Percentiles rank a stretch among this genome's conserved stretches.
Evolutionary conservation across 495 filamentous ascomycete species (phyloP).

Genomic region (Talaromyces borbonicus): DNA sequence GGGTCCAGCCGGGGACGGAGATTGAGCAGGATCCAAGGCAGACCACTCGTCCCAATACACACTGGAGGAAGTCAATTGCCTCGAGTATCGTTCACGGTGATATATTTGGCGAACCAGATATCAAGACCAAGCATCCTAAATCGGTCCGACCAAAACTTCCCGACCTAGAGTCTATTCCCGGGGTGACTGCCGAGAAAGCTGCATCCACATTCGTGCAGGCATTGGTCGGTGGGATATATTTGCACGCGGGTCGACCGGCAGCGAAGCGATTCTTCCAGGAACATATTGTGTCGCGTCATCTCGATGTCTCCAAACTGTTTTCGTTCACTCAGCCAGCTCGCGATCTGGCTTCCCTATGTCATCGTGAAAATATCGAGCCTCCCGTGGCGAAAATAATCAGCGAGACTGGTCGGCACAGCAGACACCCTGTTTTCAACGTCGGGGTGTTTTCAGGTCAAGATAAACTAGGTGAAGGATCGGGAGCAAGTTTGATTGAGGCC

Average conservation of each 20-base stretch:
- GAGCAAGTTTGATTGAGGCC: constrained; percentile 63
- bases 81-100: constrained; percentile 68
- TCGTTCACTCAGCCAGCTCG: constrained; percentile 70
- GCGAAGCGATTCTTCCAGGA: constrained; percentile 71
- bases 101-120: constrained; percentile 59
- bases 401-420: constrained; percentile 76
- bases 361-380: constrained; percentile 75
- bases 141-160: constrained; percentile 6
- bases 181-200: constrained; percentile 36
- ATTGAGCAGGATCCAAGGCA: constrained; percentile 11
- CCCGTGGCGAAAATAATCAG: constrained; percentile 78
- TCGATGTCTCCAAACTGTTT: constrained; percentile 70
- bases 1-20: constrained; percentile 47
- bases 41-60: constrained; percentile 32
- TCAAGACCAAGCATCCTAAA: constrained; percentile 11
- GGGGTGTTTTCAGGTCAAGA: constrained; percentile 84
- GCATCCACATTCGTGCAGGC: constrained; percentile 67
- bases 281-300: constrained; percentile 71
- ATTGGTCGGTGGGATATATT: constrained; percentile 71
- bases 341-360: constrained; percentile 71
- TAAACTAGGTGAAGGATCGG: constrained; percentile 79
- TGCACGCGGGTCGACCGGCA: constrained; percentile 60
- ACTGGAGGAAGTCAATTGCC: constrained; percentile 61
- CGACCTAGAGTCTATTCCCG: constrained; percentile 13
- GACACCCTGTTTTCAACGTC: constrained; percentile 86